A percentile compares a stretch with the other conserved stretches of the same genome.
Evolutionary conservation across 495 filamentous ascomycete species (phyloP).

Genomic region (Talaromyces wortmannii): DNA sequence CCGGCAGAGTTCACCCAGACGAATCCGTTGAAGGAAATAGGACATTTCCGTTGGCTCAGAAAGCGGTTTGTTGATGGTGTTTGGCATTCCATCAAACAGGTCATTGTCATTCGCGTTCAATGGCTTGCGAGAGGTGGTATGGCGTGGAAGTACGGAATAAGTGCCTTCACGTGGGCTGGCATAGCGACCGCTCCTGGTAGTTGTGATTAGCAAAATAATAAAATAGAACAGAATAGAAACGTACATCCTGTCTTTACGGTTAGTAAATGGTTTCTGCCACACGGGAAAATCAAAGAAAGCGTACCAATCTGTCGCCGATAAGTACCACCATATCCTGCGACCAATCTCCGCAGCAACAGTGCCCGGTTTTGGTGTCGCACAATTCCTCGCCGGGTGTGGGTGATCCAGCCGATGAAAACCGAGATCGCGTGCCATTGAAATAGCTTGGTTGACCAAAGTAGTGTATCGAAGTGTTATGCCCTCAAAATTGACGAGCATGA

Average conservation of each 20-base stretch:
- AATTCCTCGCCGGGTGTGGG: conserved; percentile 8
- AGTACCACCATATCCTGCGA: conserved; percentile 43
- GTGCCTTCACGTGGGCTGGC: conserved; percentile 27
- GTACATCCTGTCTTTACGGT: conserved; percentile 21
- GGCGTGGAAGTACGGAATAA: conserved; percentile 31
- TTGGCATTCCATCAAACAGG: conserved; percentile 21
- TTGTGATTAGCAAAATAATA: too few species aligned
- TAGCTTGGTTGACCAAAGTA: conserved; percentile 18
- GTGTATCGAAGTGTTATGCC: conserved; percentile 28
- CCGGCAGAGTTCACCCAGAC: conserved; percentile 36
- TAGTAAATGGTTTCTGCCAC: not conserved
- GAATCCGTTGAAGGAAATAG: conserved; percentile 37
- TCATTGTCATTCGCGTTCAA: conserved; percentile 40
- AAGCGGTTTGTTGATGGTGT: conserved; percentile 16
- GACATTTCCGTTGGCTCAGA: conserved; percentile 36
- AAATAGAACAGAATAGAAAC: not conserved
- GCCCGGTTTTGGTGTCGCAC: conserved; percentile 10
- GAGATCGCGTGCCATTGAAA: conserved; percentile 29
- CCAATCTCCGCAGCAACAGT: conserved; percentile 29
- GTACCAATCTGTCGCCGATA: conserved; percentile 40
- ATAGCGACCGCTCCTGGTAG: conserved; percentile 10
- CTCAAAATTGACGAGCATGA: conserved; percentile 30
- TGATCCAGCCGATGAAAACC: conserved; percentile 35
- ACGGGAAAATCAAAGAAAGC: not conserved
- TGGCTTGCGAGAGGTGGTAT: conserved; percentile 39